Conservation (phyloP, 257 asterid genomes). For the Fraxinus quadrangulata region DNA sequence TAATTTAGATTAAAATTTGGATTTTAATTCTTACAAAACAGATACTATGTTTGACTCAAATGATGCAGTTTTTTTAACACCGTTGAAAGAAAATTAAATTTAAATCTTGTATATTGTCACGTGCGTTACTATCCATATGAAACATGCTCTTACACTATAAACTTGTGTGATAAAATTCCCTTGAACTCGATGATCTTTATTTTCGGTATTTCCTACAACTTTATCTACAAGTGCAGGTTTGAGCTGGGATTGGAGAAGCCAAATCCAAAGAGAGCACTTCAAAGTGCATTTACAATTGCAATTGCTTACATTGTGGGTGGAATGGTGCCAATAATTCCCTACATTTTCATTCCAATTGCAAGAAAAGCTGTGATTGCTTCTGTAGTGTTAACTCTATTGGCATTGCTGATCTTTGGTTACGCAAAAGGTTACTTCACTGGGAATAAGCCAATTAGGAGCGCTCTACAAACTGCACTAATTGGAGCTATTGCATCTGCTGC, state of each 20-base stretch:
- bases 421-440: constrained; percentile 91
- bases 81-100: too few species aligned
- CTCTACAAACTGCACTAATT: constrained; percentile 73
- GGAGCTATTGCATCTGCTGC: constrained; percentile 98
- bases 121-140: too few species aligned
- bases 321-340: constrained; percentile 78
- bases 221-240: constrained; percentile 51
- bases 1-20: too few species aligned
- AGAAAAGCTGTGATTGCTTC: constrained; percentile 72
- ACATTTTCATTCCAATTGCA: constrained; percentile 65
- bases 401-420: constrained; percentile 71
- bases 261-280: constrained; percentile 81
- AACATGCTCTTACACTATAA: background rate
- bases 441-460: constrained; percentile 63
- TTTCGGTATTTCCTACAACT: background rate
- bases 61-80: too few species aligned
- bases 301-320: constrained; percentile 81
- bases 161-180: background rate
- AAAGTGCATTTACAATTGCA: constrained; percentile 85
- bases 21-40: too few species aligned
- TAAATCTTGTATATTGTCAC: background rate
- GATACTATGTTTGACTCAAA: too few species aligned
- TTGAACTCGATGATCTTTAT: background rate
- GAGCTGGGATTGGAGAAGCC: constrained; percentile 98
- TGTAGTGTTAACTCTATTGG: constrained; percentile 57